Percentiles rank a stretch among this genome's conserved stretches.
Conservation (phyloP, 371 early-diverging fungal genomes). For the Mortierella sp. region DNA sequence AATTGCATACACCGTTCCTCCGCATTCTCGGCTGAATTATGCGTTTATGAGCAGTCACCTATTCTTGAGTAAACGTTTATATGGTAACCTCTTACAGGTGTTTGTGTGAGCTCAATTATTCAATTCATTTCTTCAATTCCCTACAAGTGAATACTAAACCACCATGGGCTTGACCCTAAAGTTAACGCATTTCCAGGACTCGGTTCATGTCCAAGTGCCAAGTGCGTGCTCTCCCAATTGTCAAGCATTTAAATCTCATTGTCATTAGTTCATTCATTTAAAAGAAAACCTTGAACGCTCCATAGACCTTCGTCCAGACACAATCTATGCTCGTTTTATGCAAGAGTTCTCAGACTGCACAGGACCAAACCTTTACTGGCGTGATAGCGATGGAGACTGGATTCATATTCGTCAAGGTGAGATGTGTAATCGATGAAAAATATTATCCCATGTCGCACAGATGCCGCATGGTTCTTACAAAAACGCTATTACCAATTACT, state of each 20-base stretch:
- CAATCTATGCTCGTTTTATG: constrained; percentile 31
- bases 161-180: constrained; percentile 29
- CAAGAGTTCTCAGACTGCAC: constrained; percentile 35
- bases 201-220: constrained; percentile 35
- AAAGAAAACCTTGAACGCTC: background rate
- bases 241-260: background rate
- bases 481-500: background rate
- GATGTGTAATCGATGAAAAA: background rate
- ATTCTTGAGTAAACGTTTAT: too few relatives aligned
- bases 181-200: constrained; percentile 39
- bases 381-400: constrained; percentile 46
- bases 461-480: background rate
- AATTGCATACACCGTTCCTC: too few relatives aligned
- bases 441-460: background rate
- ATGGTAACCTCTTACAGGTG: too few relatives aligned
- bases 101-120: background rate
- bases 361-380: constrained; percentile 29
- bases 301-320: constrained; percentile 27
- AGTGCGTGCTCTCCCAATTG: constrained; percentile 14
- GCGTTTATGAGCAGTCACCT: too few relatives aligned
- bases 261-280: background rate
- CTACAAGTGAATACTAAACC: background rate
- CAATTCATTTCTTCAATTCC: background rate
- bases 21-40: too few relatives aligned
- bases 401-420: constrained; percentile 38